A percentile compares a stretch with the other conserved stretches of the same genome.
Evolutionary conservation across 768 basidiomycete species (phyloP).

Genomic region (Phanerochaete sordida): DNA sequence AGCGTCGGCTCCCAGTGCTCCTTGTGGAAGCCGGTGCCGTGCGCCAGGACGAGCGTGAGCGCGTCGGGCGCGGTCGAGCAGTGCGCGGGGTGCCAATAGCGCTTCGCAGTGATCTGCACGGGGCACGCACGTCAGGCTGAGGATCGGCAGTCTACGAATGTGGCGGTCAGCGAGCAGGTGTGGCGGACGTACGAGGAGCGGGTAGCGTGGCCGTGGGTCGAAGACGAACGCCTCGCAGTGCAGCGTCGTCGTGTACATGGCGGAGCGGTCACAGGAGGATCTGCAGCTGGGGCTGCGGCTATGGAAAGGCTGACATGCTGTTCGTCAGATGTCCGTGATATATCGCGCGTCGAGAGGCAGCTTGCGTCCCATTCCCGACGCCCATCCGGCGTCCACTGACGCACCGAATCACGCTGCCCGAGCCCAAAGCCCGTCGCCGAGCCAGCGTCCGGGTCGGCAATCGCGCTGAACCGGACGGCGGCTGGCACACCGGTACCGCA

Average conservation of each 20-base stretch:
- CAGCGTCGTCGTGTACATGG: not conserved
- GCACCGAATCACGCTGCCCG: no score
- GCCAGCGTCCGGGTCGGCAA: no score
- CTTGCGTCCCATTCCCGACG: no score
- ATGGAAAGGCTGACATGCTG: no score
- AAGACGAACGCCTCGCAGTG: conserved; percentile 35
- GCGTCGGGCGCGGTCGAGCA: conserved; percentile 35
- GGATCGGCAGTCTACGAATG: not conserved
- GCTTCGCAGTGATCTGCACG: conserved; percentile 35
- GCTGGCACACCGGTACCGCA: no score
- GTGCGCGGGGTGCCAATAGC: conserved; percentile 40
- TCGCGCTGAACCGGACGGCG: no score
- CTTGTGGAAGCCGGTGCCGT: conserved; percentile 55
- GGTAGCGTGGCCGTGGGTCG: conserved; percentile 51
- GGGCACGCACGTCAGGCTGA: not conserved
- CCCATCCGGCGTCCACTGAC: no score
- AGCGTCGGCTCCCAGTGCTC: conserved; percentile 59
- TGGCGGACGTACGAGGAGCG: conserved; percentile 32
- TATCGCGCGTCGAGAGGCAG: no score
- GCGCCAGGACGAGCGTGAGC: conserved; percentile 46
- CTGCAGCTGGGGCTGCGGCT: no score
- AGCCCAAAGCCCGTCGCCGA: no score
- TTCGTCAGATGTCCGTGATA: no score
- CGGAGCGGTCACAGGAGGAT: not conserved
- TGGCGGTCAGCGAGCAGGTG: not conserved